Evolutionary conservation across 257 asterid species (phyloP).

Genomic region (Ligustrum vulgare): DNA sequence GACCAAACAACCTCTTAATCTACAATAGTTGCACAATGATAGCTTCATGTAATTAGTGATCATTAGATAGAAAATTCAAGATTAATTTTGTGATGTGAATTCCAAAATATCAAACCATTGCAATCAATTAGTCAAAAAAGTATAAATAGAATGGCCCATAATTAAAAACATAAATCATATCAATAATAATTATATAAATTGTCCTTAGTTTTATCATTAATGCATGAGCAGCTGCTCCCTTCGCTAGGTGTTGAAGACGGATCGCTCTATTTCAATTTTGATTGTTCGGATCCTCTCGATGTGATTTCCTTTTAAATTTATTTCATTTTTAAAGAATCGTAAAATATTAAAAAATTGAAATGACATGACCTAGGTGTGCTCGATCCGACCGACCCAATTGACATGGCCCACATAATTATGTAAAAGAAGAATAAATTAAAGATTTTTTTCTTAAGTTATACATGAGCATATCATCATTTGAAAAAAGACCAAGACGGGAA

Average conservation of each 20-base stretch:
- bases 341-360: background rate
- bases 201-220: constrained; percentile 23
- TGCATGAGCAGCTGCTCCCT: constrained; percentile 18
- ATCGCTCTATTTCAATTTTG: background rate
- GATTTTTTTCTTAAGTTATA: constrained; percentile 4
- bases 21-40: background rate
- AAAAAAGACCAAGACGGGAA: constrained; percentile 38
- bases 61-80: constrained; percentile 32
- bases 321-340: background rate
- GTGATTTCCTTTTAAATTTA: background rate
- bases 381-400: background rate
- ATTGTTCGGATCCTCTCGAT: background rate
- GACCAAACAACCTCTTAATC: too few relatives aligned
- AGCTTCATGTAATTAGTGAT: constrained; percentile 17
- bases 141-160: constrained; percentile 26
- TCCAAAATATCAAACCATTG: constrained; percentile 26
- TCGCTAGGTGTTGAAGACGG: background rate
- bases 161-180: constrained; percentile 31
- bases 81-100: constrained; percentile 17
- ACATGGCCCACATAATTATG: background rate
- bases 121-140: constrained; percentile 48
- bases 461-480: constrained; percentile 38
- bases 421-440: background rate
- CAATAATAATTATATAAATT: constrained; percentile 32
- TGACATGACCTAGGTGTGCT: background rate